Base-by-base conservation (phyloP, 2,329 filamentous ascomycete genomes). In the Hyphodiscus sp. region DNA sequence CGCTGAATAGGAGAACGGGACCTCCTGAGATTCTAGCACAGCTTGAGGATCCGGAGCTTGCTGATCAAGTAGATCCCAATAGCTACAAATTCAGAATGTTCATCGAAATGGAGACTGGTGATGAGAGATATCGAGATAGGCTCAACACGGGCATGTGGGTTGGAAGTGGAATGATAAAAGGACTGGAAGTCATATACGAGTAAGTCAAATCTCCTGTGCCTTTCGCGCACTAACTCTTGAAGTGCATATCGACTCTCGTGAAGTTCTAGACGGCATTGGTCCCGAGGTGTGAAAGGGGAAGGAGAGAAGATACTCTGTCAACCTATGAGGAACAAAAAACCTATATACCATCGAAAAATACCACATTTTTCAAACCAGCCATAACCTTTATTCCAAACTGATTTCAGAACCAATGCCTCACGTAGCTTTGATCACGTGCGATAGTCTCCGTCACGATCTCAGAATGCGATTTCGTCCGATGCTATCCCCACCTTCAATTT, bases 121-220 rank as follows among this genome's bases (percentile, higher is more conserved):
- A 78, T 64, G 71, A 74, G 61, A 70, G 76, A 29, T 78, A 78
- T 58, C 69, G 69, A 47, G 73, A 76, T 51, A 72, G 72, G 53
- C 70, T 78, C 20, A 78, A 78, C 62, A 76, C 72, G 61, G 75
- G 74, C 5, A 66, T 76, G 45, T 76, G 74, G 74, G 70, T 76
- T 26, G 74, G 73, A 8, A 75, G 73, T 58, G 74, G 74, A 45
- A 71, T 74, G 61, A 73, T 73, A 68, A 71, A 69, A 52, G 70
- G 67, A 51, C 66, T 71, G 41, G 71, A 75, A 61, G 64, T 76
- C 52, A 69, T 76, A 45, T 73, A 74, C 49, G 73, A 76, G 73
- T 75, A 65, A 60, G 59, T 56, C 19, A 23, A 9, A 20, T 26
- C 38, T 26, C 23, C 23, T 26, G 8, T 26, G 23, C 8, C 23